Evolutionary conservation across 2,329 filamentous ascomycete species (phyloP).

Genomic region (Colletotrichum falcatum): DNA sequence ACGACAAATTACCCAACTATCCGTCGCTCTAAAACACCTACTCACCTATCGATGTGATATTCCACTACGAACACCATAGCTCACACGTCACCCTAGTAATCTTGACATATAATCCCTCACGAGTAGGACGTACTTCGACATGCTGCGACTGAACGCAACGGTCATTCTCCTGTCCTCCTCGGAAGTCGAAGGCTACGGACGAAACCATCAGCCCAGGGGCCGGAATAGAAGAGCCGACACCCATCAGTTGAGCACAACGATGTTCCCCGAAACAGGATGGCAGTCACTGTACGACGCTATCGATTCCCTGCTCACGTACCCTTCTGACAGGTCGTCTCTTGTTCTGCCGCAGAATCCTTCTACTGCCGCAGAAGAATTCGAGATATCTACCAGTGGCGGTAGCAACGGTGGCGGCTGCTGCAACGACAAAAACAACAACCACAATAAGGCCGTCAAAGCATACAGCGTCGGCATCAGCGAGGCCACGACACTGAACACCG

Average conservation of each 20-base stretch:
- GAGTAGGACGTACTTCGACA: constrained; percentile 42
- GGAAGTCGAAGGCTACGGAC: constrained; percentile 46
- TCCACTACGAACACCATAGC: background rate
- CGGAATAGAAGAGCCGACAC: background rate
- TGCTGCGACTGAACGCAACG: constrained; percentile 57
- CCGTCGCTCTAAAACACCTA: background rate
- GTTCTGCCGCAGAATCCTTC: background rate
- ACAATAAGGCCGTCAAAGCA: background rate
- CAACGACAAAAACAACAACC: background rate
- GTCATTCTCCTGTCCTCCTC: constrained; percentile 54
- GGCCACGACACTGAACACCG: background rate
- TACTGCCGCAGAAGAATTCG: background rate
- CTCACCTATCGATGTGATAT: background rate
- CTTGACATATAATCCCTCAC: too few relatives aligned
- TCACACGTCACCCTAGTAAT: too few relatives aligned
- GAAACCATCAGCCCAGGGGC: background rate
- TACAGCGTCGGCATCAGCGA: background rate
- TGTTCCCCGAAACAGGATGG: background rate
- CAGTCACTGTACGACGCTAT: background rate
- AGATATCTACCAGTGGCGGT: background rate
- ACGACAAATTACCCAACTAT: background rate
- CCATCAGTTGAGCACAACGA: background rate
- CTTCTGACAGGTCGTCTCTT: background rate
- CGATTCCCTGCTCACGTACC: background rate
- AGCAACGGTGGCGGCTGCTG: background rate